Percentiles rank a stretch among this genome's conserved stretches.
Conservation (phyloP, 2,329 filamentous ascomycete genomes). For the Keithomyces neogunnii region DNA sequence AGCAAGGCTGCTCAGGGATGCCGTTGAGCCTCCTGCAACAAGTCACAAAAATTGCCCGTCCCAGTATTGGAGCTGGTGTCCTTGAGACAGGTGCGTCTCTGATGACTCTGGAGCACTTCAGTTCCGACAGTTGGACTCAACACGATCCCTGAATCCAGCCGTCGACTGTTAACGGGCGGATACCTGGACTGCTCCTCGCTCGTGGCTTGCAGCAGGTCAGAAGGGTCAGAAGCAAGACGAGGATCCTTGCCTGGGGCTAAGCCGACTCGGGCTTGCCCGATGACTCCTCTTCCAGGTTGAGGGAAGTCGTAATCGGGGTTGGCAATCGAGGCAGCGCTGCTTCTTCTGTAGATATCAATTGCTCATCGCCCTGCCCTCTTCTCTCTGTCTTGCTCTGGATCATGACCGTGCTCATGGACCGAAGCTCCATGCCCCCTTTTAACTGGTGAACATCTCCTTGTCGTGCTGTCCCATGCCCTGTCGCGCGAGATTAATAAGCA, state of each 20-base stretch:
- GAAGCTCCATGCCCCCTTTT: not conserved
- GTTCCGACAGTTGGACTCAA: too few relatives aligned
- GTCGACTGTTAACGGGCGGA: not conserved
- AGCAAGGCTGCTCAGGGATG: not conserved
- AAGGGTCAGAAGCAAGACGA: not conserved
- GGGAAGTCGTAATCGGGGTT: too few relatives aligned
- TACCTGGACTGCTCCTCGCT: not conserved
- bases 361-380: not conserved
- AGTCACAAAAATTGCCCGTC: too few relatives aligned
- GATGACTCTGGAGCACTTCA: too few relatives aligned
- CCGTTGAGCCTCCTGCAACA: too few relatives aligned
- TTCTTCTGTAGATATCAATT: not conserved
- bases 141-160: too few relatives aligned
- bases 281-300: conserved; percentile 5
- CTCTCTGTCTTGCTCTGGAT: not conserved
- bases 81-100: too few relatives aligned
- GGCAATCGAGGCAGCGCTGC: too few relatives aligned
- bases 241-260: conserved; percentile 1
- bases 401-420: not conserved
- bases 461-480: not conserved
- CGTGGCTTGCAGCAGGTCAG: not conserved
- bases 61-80: too few relatives aligned
- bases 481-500: not conserved
- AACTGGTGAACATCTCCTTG: not conserved
- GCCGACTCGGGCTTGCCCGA: conserved; percentile 2